These are phyloP conservation scores for Suillus brevipes DNA, from an alignment of 768 basidiomycete species.

Conservation along the genomic window DNA sequence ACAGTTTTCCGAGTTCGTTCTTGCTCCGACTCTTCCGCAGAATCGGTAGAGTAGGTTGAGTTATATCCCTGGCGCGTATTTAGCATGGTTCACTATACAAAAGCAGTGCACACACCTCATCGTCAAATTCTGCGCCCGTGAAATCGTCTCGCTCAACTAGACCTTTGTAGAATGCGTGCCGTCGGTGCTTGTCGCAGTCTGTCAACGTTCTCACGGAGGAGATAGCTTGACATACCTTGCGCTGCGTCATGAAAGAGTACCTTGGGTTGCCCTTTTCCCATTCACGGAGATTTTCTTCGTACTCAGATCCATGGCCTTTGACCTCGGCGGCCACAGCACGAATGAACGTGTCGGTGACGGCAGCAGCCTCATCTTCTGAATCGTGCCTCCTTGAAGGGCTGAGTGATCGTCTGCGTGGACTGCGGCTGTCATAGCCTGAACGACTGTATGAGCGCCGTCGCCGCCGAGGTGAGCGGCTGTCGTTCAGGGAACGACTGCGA, in stretches of 20 bases:
- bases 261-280: conserved; percentile 81
- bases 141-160: conserved; percentile 58
- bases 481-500: conserved; percentile 49
- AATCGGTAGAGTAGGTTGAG: conserved; percentile 88
- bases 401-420: conserved; percentile 46
- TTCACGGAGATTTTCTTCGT: conserved; percentile 71
- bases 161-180: conserved; percentile 70
- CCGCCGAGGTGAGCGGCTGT: conserved; percentile 43
- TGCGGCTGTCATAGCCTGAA: conserved; percentile 40
- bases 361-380: conserved; percentile 51
- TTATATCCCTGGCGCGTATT: conserved; percentile 66
- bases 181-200: conserved; percentile 52
- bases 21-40: conserved; percentile 89
- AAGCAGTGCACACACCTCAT: conserved; percentile 52
- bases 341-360: conserved; percentile 83
- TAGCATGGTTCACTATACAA: not conserved
- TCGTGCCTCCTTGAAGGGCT: conserved; percentile 38
- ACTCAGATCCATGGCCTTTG: conserved; percentile 74
- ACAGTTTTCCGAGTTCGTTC: conserved; percentile 76
- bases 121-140: conserved; percentile 73
- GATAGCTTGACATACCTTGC: conserved; percentile 43
- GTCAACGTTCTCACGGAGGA: conserved; percentile 6
- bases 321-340: conserved; percentile 85
- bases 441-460: conserved; percentile 44
- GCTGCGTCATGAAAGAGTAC: conserved; percentile 71